Conservation (phyloP, 2,329 filamentous ascomycete genomes). For the Ilyonectria sp. region DNA sequence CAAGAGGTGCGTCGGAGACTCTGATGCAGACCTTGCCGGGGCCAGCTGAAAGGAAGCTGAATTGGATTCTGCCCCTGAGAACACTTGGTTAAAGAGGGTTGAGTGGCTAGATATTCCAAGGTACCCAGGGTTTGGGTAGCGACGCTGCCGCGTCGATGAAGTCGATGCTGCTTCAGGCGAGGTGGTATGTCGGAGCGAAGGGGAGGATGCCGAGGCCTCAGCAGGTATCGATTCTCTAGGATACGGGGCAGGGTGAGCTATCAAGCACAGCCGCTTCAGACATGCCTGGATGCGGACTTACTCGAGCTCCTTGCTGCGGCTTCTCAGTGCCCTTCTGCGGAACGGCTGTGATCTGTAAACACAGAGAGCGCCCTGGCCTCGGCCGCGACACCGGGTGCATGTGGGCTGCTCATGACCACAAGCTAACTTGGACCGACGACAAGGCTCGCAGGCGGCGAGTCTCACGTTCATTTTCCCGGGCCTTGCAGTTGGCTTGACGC, state of each 20-base stretch:
- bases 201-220: no score
- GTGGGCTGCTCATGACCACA: conserved; percentile 25
- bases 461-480: background rate
- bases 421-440: conserved; percentile 20
- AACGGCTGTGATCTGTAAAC: conserved; percentile 23
- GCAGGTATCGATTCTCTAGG: background rate
- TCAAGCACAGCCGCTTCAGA: no score
- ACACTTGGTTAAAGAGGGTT: conserved; percentile 23
- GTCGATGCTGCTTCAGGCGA: no score
- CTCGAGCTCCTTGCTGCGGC: background rate
- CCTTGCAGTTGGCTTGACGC: no score
- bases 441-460: conserved; percentile 26
- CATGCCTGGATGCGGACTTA: no score
- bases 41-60: background rate
- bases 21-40: conserved; percentile 1
- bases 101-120: conserved; percentile 25
- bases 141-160: conserved; percentile 5
- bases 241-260: no score
- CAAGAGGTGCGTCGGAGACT: no score
- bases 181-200: no score
- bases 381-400: conserved; percentile 20
- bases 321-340: background rate
- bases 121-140: conserved; percentile 26
- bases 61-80: no score
- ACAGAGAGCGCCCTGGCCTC: conserved; percentile 9